Evolutionary conservation across 2,329 filamentous ascomycete genomes (phyloP).

Genomic region (Colletotrichum tanaceti): DNA sequence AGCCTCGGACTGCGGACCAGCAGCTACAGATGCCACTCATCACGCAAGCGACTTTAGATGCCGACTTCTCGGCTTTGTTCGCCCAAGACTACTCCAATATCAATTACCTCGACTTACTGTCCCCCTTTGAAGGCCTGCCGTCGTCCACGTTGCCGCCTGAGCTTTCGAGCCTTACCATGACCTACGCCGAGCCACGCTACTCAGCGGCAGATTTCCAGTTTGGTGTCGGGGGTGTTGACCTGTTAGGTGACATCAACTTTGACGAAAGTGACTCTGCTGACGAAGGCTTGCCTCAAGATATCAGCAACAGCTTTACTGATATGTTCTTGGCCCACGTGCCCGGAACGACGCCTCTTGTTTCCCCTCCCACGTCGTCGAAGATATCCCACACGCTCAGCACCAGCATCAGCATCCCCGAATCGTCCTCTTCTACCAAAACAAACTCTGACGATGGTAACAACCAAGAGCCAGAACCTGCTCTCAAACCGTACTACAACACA

Average conservation of each 20-base stretch:
- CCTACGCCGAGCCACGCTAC: slow-evolving; percentile 37
- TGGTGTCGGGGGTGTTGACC: slow-evolving; percentile 44
- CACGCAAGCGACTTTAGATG: slow-evolving; percentile 43
- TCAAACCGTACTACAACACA: slow-evolving; percentile 40
- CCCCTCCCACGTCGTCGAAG: slow-evolving; percentile 24
- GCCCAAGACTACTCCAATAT: slow-evolving; percentile 46
- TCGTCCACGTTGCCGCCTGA: slow-evolving; percentile 26
- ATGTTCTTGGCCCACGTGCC: slow-evolving; percentile 31
- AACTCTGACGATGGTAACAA: not conserved
- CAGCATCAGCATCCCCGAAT: slow-evolving; percentile 23
- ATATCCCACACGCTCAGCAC: slow-evolving; percentile 22
- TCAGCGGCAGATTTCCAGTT: slow-evolving; percentile 40
- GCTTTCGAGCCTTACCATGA: slow-evolving; percentile 24
- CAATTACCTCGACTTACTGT: slow-evolving; percentile 53
- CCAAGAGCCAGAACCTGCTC: not conserved
- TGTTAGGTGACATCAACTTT: slow-evolving; percentile 50
- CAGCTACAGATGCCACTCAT: slow-evolving; percentile 26
- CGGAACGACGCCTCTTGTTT: slow-evolving; percentile 13
- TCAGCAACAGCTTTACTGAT: slow-evolving; percentile 40
- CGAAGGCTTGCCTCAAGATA: slow-evolving; percentile 47
- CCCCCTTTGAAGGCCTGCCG: slow-evolving; percentile 27
- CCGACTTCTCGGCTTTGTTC: slow-evolving; percentile 51
- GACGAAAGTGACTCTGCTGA: slow-evolving; percentile 46
- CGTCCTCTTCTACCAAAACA: slow-evolving; percentile 12
- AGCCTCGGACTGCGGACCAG: slow-evolving; percentile 12